Evolutionary conservation across 2,329 filamentous ascomycete species (phyloP), one percentile per base, ranked within the genome.

Genomic region (Exserohilum rostratum): DNA sequence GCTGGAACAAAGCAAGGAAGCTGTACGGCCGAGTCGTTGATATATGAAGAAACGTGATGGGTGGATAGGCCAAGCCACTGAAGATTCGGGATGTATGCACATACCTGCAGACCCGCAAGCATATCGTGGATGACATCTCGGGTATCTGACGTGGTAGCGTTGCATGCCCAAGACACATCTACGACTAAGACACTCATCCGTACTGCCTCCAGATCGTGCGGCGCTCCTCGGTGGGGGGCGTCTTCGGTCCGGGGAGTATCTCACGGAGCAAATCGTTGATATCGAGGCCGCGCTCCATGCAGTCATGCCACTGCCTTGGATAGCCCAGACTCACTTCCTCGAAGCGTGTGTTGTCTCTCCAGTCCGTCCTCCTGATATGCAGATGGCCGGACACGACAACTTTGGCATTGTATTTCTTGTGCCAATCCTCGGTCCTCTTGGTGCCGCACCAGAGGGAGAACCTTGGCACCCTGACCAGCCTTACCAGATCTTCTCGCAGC

Each of bases 371-470:
- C 31, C 78, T 62, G 11, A 80, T 74, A 46, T 81, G 79, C 17
- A 81, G 57, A 59, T 81, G 79, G 3, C 79, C 79, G 20, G 74
- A 79, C 12, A 81, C 76, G 5, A 80, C 75, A 1, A 80, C 76
- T 55, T 78, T 79, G 2, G 78, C 78, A 33, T 79, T 78, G 67
- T 74, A 81, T 31, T 66, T 69, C 31, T 63, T 74, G 58, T 80
- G 79, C 78, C 78, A 81, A 57, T 80, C 72, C 31, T 78, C 70
- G 3, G 79, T 81, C 61, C 76, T 73, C 60, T 75, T 79, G 0
- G 78, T 80, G 17, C 79, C 79, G 53, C 79, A 81, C 79, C 79
- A 81, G 7, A 80, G 60, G 27, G 69, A 73, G 65, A 80, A 81
- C 7, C 79, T 69, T 5, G 77, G 77, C 4, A 80, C 71, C 22